Base-by-base conservation (phyloP, 345 rosid species). In the Psidium guajava region DNA sequence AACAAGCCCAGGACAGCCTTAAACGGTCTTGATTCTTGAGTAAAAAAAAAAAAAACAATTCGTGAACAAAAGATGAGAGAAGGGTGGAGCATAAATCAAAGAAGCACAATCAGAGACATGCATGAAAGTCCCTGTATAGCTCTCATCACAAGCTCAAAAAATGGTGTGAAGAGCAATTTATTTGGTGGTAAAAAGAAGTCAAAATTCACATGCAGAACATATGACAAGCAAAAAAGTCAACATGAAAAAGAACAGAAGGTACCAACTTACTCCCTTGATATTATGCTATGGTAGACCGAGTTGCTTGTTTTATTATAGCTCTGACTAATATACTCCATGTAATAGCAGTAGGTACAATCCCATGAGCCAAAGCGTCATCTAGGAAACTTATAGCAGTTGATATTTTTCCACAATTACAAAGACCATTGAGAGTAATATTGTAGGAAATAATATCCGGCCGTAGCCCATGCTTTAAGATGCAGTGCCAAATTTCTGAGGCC, bases 271-370 rank as follows among this genome's bases (percentile, higher is more conserved):
- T 82, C 24, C 50, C 32, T 28, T 58, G 42, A 16, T 64, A 28
- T 55, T 32, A 61, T 58, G 22, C 59, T 40, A 81, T 2, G 58
- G 57, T 86, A 83, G 81, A 21, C 36, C 86, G 83, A 69, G 58
- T 50, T 49, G 85, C 87, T 73, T 83, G 82, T 42, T 84, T 87
- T 53, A 92, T 83, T 82, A 94, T 94, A 73, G 98, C 98, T 88
- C 93, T 86, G 83, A 96, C 96, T 61, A 97, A 94, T 85, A 97
- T 95, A 91, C 90, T 85, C 99, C 98, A 96, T 18, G 98, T 93
- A 84, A 93, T 87, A 83, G 86, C 85, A 40, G 93, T 91, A 81
- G 98, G 98, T 42, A 86, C 84, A 85, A 93, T 87, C 82, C 96
- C 96, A 83, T 86, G 92, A 64, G 84, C 88, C 88, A 95, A 85